Evolutionary conservation across 2,329 filamentous ascomycete genomes (phyloP), one percentile per base, ranked within the genome.

Genomic region (Aspergillus amoenus): DNA sequence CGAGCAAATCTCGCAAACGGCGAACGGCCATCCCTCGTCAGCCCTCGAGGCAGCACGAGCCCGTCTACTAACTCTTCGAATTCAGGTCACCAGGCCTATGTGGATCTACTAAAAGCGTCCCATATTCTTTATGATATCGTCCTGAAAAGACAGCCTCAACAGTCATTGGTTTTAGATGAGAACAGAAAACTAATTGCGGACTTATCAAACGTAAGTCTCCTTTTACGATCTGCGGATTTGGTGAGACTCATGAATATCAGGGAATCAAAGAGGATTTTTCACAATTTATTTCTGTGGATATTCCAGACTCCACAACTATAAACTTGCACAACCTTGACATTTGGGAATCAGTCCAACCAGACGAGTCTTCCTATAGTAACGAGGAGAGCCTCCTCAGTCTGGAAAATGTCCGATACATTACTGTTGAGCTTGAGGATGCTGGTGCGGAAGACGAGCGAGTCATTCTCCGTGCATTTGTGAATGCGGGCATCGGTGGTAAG

Each of bases 81-180:
- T 11, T 53, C 62, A 5, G 62, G 62, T n/a, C 58, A 66, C 18
- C 70, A 71, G 54, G 66, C 68, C 17, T 72, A 72, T 58, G 60
- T 66, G 7, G 69, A 72, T 46, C 61, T 72, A 7, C 50, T 72
- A 17, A 72, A 72, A 44, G 63, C 69, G 7, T 70, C 68, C 3
- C 71, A 68, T 54, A 66, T 72, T 41, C 49, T 72, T 4, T 69
- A 72, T 51, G 65, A 71, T n/a, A 58, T 72, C 15, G 68, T 71
- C 30, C 42, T 72, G 9, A 55, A 54, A 48, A 62, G 68, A n/a
- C 59, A 67, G 30, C 61, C 39, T 13, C 56, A 61, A 3, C 56
- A 61, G 30, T 56, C 55, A n/a, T 47, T 68, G 7, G 55, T 67
- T 44, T 61, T 61, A 2, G 64, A 69, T 43, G 69, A 72, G 45